Conservation (phyloP, 2,329 filamentous ascomycete genomes). For the Botrytis pseudocinerea region DNA sequence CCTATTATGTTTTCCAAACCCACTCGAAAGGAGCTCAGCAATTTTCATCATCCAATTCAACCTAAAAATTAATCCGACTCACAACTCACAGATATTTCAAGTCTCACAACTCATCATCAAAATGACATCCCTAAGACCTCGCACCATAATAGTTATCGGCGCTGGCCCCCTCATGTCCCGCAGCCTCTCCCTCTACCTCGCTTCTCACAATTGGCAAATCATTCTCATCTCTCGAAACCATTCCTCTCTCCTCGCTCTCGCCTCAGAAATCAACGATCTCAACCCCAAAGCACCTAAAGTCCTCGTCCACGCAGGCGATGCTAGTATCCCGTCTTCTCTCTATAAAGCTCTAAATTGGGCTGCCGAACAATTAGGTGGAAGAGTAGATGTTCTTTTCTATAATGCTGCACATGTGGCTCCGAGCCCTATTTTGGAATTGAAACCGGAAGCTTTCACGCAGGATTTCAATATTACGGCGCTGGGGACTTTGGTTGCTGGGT, state of each 20-base stretch:
- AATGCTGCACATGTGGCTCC: conserved; percentile 9
- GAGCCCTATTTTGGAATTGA: neutral
- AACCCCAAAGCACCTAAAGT: conserved; percentile 4
- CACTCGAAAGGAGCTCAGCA: neutral
- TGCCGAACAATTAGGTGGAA: neutral
- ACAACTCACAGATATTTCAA: neutral
- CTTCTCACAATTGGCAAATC: conserved; percentile 19
- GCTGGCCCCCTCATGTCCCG: conserved; percentile 22
- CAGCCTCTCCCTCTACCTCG: conserved; percentile 21
- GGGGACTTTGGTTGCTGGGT: conserved; percentile 15
- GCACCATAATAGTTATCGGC: conserved; percentile 16
- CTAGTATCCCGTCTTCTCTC: neutral
- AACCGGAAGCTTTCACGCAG: neutral
- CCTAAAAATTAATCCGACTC: neutral
- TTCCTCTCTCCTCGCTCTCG: neutral
- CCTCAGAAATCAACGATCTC: conserved; percentile 2
- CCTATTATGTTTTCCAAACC: neutral
- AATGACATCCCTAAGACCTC: conserved; percentile 14
- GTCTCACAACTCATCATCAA: neutral
- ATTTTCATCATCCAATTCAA: neutral
- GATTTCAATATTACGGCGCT: conserved; percentile 8
- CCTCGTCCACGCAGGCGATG: conserved; percentile 12
- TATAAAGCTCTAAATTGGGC: conserved; percentile 15
- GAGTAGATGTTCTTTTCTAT: conserved; percentile 14
- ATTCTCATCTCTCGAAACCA: conserved; percentile 10